Evolutionary conservation across 1,284 basidiomycete genomes (phyloP), one percentile per base, ranked within the genome.

Genomic region (Sporisorium iseilematis-ciliati): DNA sequence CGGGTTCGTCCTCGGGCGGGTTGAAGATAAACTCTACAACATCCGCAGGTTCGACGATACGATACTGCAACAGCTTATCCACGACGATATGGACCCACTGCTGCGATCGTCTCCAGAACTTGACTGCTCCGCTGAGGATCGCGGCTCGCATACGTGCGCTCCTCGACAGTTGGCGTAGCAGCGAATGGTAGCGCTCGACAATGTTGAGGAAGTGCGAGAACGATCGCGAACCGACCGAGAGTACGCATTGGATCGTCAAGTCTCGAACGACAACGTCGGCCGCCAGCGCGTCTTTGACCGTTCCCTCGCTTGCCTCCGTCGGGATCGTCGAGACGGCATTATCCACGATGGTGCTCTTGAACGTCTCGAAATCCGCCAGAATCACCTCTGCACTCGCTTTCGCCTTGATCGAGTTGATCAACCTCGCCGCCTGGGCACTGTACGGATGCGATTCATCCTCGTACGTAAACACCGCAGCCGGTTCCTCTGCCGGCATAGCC

Each of bases 131-230:
- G 86, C 87, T 78, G 91, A 92, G 40, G 91, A 91, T 69, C 90
- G 72, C 65, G 62, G 81, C 21, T 3, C 87, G 84, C 50, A 87
- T 86, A 3, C 81, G 90, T 0, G 87, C 78, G 65, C 88, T 89
- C 1, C 89, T 87, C 16, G 87, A 90, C 46, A 98, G 87, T 57
- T 89, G 89, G 20, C 94, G 92, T 8, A 99, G 88, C 0, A 98
- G 87, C 12, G 91, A 90, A n/a, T 98, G 91, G 86, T 99, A 99
- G 38, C 86, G 91, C 85, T 99, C 97, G 70, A 98, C 94, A 7
- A 95, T 95, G 85, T 99, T 99, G 73, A 99, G 90, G 82, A 98
- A 92, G 86, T 99, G 97, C 0, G 95, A 98, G 88, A 99, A 98
- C 2, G 95, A 97, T 20, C 96, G 91, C 11, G 92, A 91, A 53